These are phyloP conservation scores for Protomyces pachydermus DNA, from an alignment of 1,139 yeast species.

Conservation along the genomic window DNA sequence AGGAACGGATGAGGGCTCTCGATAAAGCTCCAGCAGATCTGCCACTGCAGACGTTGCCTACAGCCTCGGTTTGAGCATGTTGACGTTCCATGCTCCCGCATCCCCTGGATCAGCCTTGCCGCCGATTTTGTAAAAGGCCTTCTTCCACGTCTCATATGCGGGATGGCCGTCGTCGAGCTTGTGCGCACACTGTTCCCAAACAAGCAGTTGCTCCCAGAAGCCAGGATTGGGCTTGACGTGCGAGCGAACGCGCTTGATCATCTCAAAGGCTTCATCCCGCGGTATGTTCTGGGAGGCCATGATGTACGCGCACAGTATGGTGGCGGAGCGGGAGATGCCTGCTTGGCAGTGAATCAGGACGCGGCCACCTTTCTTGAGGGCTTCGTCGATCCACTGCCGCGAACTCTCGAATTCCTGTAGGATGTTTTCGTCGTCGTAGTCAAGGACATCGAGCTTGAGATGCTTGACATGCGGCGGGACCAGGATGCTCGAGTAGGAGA, in stretches of 20 bases:
- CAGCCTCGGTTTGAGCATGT: background rate
- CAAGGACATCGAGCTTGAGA: conserved; percentile 34
- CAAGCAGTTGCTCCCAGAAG: conserved; percentile 16
- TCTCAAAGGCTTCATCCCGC: conserved; percentile 11
- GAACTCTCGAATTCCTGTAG: conserved; percentile 52
- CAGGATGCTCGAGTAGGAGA: conserved; percentile 13
- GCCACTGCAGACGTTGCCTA: background rate
- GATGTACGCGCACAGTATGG: conserved; percentile 24
- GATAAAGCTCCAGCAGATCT: background rate
- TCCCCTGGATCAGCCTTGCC: conserved; percentile 16
- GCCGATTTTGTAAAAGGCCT: conserved; percentile 10
- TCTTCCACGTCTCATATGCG: conserved; percentile 25
- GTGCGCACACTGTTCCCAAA: conserved; percentile 13
- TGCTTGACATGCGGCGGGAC: conserved; percentile 15
- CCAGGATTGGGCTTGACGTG: conserved; percentile 19
- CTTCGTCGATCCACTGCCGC: conserved; percentile 39
- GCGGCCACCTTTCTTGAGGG: conserved; percentile 11
- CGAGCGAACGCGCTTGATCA: conserved; percentile 6
- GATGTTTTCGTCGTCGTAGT: conserved; percentile 45
- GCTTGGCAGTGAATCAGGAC: conserved; percentile 26
- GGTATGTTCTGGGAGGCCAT: conserved; percentile 13
- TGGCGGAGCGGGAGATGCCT: conserved; percentile 18
- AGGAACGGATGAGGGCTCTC: background rate
- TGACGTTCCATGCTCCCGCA: background rate
- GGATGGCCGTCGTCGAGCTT: conserved; percentile 5